phyloP scores from a whole-genome alignment of 805 yeast species.

The Cyberlindnera suaveolens region DNA sequence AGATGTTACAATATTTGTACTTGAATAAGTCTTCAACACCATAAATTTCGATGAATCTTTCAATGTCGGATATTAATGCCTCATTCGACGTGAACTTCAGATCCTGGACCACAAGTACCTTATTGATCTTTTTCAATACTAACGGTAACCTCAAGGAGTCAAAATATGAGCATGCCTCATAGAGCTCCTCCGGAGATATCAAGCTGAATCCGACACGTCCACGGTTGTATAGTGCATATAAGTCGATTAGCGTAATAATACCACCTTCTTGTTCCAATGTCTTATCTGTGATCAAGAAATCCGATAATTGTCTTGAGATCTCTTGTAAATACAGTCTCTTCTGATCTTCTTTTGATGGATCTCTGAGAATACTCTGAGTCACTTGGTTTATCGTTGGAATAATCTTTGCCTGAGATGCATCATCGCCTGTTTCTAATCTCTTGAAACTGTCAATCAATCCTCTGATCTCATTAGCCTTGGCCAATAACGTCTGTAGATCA shows the following conservation, averaged over 20 bases:
- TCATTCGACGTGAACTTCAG: constrained; percentile 30
- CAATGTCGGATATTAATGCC: constrained; percentile 23
- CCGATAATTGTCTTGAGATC: constrained; percentile 73
- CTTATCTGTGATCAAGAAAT: constrained; percentile 46
- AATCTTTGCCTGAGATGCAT: constrained; percentile 3
- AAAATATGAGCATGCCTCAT: constrained; percentile 52
- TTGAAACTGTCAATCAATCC: constrained; percentile 39
- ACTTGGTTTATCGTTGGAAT: constrained; percentile 14
- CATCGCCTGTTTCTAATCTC: constrained; percentile 24
- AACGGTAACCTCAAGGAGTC: constrained; percentile 55
- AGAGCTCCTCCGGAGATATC: constrained; percentile 64
- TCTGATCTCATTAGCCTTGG: constrained; percentile 70
- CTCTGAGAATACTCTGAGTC: constrained; percentile 10
- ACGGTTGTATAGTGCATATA: constrained; percentile 59
- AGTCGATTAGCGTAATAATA: constrained; percentile 52
- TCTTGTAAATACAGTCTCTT: constrained; percentile 51
- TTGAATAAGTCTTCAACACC: constrained; percentile 25
- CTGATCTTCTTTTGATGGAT: constrained; percentile 23
- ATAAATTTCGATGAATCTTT: constrained; percentile 23
- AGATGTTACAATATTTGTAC: constrained; percentile 19
- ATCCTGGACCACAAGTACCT: constrained; percentile 35
- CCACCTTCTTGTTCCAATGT: constrained; percentile 49
- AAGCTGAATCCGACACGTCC: constrained; percentile 61
- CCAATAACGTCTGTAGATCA: constrained; percentile 71
- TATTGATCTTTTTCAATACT: constrained; percentile 31